Base-by-base conservation (phyloP, 345 rosid species). In the Cardamine chenopodiifolia region DNA sequence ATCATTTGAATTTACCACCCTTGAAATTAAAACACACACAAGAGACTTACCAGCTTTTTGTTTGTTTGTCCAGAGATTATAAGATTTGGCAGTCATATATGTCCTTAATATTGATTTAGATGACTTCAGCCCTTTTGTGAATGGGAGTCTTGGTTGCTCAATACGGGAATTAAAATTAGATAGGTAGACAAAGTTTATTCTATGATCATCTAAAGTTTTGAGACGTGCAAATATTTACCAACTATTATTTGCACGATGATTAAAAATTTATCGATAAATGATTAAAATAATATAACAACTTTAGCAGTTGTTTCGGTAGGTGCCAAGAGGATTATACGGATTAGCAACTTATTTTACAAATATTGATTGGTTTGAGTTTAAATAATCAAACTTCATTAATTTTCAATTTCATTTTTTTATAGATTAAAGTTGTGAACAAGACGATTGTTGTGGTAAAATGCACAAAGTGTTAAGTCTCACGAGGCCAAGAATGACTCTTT, bases 221-320 rank as follows among this genome's bases (percentile, higher is more conserved):
- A 50, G 31, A 23, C 25, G n/a, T 15, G 31, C 4, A 4, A 47
- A 19, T 19, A 34, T 34, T 49, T 32, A 66, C 48, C 71, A 34
- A 53, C 18, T 18, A 53, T 23, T 37, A 8, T 6, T 5, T 6
- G 20, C 5, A 44, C 9, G 2, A 9, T 48, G 6, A 15, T 52
- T 52, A 12, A 4, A 48, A 7, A 5, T 5, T 50, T 1, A 54
- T 54, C 2, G 14, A 35, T 15, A 34, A 17, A 20, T 19, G 14
- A 31, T 6, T 19, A 48, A 28, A 20, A 13, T 50, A 32, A 66
- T 40, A 19, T 3, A 15, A 22, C 48, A 47, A 29, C 60, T 67
- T 53, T 23, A 37, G 61, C 23, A 35, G 60, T 50, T 34, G 50
- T 25, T 54, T 31, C 13, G 20, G 66, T 62, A 42, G 67, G 53